These are phyloP conservation scores for Epichloe baconii DNA, from an alignment of 2,329 filamentous ascomycete genomes.

Conservation along the genomic window DNA sequence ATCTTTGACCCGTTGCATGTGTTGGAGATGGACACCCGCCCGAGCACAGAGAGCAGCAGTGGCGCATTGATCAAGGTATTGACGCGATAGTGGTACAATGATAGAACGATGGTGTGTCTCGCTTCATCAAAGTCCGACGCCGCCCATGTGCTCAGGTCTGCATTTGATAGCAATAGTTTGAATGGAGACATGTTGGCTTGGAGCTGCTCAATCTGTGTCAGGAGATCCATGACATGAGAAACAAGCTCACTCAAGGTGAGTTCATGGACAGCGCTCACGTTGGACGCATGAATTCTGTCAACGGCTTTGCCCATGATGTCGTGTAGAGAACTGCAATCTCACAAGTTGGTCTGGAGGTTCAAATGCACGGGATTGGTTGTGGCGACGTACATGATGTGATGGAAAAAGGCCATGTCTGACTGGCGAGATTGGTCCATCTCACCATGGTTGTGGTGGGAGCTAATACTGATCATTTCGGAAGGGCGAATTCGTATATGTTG, in stretches of 20 bases:
- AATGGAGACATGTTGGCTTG: conserved; percentile 2
- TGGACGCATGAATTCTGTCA: conserved; percentile 11
- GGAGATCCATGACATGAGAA: conserved; percentile 9
- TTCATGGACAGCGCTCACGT: conserved; percentile 7
- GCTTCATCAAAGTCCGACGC: conserved; percentile 3
- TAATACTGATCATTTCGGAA: neutral
- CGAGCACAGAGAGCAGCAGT: conserved; percentile 10
- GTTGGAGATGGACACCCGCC: conserved; percentile 6
- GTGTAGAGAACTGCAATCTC: conserved; percentile 9
- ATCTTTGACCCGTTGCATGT: conserved; percentile 4
- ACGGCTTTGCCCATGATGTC: conserved; percentile 10
- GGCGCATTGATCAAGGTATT: conserved; percentile 4
- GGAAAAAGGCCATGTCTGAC: conserved; percentile 9
- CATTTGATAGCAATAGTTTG: conserved; percentile 4
- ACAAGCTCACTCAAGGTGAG: conserved; percentile 7
- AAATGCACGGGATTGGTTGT: neutral
- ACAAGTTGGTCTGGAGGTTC: neutral
- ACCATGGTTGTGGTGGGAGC: neutral
- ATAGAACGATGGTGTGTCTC: conserved; percentile 6
- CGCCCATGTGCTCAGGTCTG: conserved; percentile 4
- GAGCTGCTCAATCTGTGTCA: conserved; percentile 10
- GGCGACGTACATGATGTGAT: conserved; percentile 8
- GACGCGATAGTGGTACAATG: conserved; percentile 6
- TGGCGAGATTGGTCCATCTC: conserved; percentile 1
- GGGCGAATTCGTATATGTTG: conserved; percentile 7